Evolutionary conservation across 2,329 filamentous ascomycete species (phyloP), one percentile per base, ranked within the genome.

Genomic region (Exophiala sp.): DNA sequence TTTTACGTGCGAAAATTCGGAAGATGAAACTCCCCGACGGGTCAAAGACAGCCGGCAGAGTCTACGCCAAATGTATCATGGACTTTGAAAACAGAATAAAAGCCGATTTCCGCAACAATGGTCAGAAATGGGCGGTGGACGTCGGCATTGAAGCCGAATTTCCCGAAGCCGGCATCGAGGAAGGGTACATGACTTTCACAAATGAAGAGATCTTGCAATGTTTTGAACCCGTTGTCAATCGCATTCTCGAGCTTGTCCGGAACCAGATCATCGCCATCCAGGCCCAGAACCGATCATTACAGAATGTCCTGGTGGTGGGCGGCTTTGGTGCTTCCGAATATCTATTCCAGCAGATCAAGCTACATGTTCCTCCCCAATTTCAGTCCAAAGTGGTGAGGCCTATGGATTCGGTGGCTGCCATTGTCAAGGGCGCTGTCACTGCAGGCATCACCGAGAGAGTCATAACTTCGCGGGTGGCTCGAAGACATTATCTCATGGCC

Each of bases 21-120:
- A 97, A 97, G 77, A 97, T 97, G 93, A 97, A 97, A 73, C 77
- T 98, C 39, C 90, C 93, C 1, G 91, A 97, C 65, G 91, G 90
- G 40, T 96, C 91, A 61, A 94, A 91, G 73, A 97, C 89, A 2
- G 91, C 93, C n/a, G 91, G 91, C 37, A 89, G 91, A 70, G 93
- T 98, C 47, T 97, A 97, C 69, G 91, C 91, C 60, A 97, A 97
- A 74, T 97, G 91, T 69, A 97, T 98, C 71, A 97, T 97, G 91
- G 93, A 98, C 71, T 98, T 98, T 64, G 93, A 98, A 75, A 97
- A 97, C 79, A 79, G 93, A 68, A 96, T 98, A 79, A 98, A 98
- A 78, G 93, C 93, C 43, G 93, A 97, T 70, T 98, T 98, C 83
- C 83, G 93, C 58, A 97, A 97, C 75, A 97, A 96, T 69, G 90